A percentile compares a stretch with the other conserved stretches of the same genome.
Conservation (phyloP, 176 grass and related monocot genomes). For the Zea luxurians region DNA sequence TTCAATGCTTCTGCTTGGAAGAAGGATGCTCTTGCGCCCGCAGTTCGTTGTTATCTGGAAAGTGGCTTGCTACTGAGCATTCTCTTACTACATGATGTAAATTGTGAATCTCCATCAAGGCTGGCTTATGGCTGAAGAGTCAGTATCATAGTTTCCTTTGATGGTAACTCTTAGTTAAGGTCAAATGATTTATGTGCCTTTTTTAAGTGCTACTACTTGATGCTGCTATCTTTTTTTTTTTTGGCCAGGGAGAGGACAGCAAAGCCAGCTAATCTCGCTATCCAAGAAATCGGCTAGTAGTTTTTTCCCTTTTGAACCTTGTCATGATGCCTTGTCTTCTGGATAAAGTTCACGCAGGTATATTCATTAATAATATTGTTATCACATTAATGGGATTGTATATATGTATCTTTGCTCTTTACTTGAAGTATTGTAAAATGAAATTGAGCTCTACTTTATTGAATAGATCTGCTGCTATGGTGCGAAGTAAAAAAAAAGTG, state of each 20-base stretch:
- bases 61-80: background rate
- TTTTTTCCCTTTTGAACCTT: no score
- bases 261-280: constrained; percentile 34
- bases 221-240: constrained; percentile 27
- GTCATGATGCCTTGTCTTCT: constrained; percentile 18
- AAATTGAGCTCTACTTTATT: constrained; percentile 15
- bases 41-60: constrained; percentile 25
- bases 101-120: no score
- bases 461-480: background rate
- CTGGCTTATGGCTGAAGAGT: no score
- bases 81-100: background rate
- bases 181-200: constrained; percentile 14
- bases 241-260: constrained; percentile 40
- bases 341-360: constrained; percentile 55
- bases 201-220: constrained; percentile 4
- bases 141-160: constrained; percentile 20
- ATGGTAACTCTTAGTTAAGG: constrained; percentile 39
- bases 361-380: constrained; percentile 12
- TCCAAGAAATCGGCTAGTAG: constrained; percentile 26
- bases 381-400: constrained; percentile 4
- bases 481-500: background rate
- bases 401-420: background rate
- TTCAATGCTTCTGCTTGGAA: constrained; percentile 5
- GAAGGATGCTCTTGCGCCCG: constrained; percentile 14
- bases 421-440: no score